phyloP scores from a whole-genome alignment of 441 rosid genomes.

The Euphorbia celastroides region DNA sequence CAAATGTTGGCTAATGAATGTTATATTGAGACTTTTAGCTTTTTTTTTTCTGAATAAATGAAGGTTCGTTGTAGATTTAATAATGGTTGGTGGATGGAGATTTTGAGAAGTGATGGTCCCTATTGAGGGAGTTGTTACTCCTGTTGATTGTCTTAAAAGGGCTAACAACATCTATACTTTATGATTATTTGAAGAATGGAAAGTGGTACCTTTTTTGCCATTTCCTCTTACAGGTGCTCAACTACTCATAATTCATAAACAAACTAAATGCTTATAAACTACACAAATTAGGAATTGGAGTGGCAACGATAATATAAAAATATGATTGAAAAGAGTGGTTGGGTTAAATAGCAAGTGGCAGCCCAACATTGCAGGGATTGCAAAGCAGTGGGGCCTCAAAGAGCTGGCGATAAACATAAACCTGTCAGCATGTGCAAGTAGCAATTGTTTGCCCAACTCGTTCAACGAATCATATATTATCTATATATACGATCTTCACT shows the following conservation, averaged over 20 bases:
- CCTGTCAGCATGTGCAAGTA: neutral
- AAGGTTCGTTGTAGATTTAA: neutral
- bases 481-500: neutral
- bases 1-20: neutral
- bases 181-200: neutral
- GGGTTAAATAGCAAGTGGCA: neutral
- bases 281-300: neutral
- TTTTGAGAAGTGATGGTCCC: neutral
- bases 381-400: neutral
- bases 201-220: neutral
- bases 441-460: neutral
- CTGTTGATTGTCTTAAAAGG: neutral
- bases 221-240: neutral
- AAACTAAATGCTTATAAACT: constrained; percentile 5
- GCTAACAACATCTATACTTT: neutral
- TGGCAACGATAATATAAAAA: neutral
- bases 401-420: constrained; percentile 2
- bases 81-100: constrained; percentile 1
- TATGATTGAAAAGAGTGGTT: neutral
- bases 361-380: neutral
- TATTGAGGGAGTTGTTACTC: neutral
- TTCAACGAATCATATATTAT: neutral
- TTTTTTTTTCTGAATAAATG: too few species aligned
- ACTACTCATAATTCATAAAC: neutral
- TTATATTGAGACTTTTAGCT: neutral